Conservation (phyloP, 129 eudicot genomes). For the Chrysanthemum lavandulifolium region DNA sequence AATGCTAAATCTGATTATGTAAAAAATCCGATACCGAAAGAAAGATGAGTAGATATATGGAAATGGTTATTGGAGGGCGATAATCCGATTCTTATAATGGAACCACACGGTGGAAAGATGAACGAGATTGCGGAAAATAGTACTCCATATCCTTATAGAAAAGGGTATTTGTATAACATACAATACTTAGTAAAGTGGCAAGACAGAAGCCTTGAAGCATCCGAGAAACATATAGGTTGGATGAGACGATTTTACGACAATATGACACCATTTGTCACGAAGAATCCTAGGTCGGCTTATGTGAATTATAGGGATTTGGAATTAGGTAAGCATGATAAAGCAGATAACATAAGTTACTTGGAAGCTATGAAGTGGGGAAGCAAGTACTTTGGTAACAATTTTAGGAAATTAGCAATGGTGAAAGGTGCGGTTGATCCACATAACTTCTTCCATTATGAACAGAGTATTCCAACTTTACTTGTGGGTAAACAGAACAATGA, state of each 20-base stretch:
- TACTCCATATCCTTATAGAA: conserved; percentile 1
- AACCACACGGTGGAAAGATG: conserved; percentile 15
- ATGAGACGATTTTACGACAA: conserved; percentile 1
- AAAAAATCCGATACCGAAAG: neutral
- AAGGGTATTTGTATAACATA: conserved; percentile 6
- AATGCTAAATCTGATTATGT: conserved; percentile 9
- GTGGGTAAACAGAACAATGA: neutral
- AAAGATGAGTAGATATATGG: neutral
- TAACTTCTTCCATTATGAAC: neutral
- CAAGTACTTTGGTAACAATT: neutral
- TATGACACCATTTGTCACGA: conserved; percentile 3
- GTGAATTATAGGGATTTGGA: conserved; percentile 11
- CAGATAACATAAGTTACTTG: neutral
- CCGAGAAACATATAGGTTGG: neutral
- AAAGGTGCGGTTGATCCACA: neutral
- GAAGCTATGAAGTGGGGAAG: conserved; percentile 11
- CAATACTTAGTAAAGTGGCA: neutral
- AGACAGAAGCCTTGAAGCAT: neutral
- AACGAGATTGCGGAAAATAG: neutral
- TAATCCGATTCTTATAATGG: neutral
- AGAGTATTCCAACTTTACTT: conserved; percentile 5
- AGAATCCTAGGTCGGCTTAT: conserved; percentile 1
- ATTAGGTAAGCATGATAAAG: neutral
- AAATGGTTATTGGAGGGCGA: neutral
- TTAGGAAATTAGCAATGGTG: conserved; percentile 3